Base-by-base conservation (phyloP, 2,329 filamentous ascomycete genomes). In the Coleophoma eucalyptorum region DNA sequence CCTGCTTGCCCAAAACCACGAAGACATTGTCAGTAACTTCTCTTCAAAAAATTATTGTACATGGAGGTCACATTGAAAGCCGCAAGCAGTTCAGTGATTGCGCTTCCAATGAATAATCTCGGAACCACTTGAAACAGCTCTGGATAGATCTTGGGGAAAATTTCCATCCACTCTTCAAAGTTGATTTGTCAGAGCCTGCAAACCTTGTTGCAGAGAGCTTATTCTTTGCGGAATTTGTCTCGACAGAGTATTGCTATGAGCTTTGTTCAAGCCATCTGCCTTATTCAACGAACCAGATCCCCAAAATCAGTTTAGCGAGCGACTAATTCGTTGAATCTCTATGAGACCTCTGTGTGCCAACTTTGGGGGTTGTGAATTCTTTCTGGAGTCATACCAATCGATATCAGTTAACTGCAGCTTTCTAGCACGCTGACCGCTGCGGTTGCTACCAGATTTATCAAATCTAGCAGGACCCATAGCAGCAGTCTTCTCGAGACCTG, bases 341-440 rank as follows among this genome's bases (percentile, higher is more conserved):
- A n/a, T n/a, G n/a, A n/a, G n/a, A n/a, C n/a, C n/a, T n/a, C n/a
- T n/a, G n/a, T n/a, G n/a, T n/a, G n/a, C n/a, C n/a, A 8, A 5
- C 26, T 26, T 26, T 7, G 26, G 26, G 26, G 4, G 2, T 26
- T 26, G 26, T 26, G 26, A 26, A 6, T 26, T 61, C 43, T 49
- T 54, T 45, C 58, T 60, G 50, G 57, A 50, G 53, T 58, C 76
- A 75, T 93, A 97, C 94, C 94, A 99, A 70, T 99, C 93, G 69
- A 99, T 90, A 71, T 99, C 94, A 70, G 90, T 96, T 53, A 97
- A 81, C 68, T 97, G 93, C 54, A 99, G 77, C 71, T 96, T 96
- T 63, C 94, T 84, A 52, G 89, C 85, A 57, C 92, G 87, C 68
- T 96, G 91, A 53, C 87, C 85, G 64, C 80, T 82, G 52, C 79